phyloP scores from a whole-genome alignment of 2,329 filamentous ascomycete genomes.

The Fusarium sp. region DNA sequence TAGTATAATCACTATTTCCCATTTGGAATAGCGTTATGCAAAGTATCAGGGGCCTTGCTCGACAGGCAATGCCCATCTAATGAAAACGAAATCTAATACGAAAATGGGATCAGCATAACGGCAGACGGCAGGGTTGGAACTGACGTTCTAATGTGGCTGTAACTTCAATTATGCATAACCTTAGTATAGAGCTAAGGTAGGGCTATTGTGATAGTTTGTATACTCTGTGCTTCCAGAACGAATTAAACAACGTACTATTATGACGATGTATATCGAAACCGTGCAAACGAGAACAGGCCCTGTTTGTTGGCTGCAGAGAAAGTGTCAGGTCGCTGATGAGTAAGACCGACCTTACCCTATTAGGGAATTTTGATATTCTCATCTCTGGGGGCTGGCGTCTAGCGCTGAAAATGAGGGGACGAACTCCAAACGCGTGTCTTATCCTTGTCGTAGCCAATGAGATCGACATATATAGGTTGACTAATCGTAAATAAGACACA shows the following conservation, averaged over 20 bases:
- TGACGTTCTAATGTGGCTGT: not conserved
- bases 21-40: not conserved
- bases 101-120: no score
- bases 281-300: no score
- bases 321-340: not conserved
- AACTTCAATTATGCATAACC: not conserved
- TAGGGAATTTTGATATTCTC: constrained; percentile 24
- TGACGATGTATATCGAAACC: no score
- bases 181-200: not conserved
- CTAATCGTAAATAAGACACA: constrained; percentile 5
- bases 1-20: constrained; percentile 11
- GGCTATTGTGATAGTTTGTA: no score
- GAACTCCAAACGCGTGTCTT: not conserved
- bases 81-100: no score
- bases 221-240: no score
- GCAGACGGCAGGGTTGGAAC: not conserved
- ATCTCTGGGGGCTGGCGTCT: not conserved
- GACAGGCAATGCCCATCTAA: no score
- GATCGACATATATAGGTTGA: not conserved
- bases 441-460: not conserved
- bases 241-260: no score
- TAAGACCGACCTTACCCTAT: not conserved
- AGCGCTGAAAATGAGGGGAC: not conserved
- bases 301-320: no score
- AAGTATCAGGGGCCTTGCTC: no score